Base-by-base conservation (phyloP, 768 basidiomycete species). In the Trametes punicea region DNA sequence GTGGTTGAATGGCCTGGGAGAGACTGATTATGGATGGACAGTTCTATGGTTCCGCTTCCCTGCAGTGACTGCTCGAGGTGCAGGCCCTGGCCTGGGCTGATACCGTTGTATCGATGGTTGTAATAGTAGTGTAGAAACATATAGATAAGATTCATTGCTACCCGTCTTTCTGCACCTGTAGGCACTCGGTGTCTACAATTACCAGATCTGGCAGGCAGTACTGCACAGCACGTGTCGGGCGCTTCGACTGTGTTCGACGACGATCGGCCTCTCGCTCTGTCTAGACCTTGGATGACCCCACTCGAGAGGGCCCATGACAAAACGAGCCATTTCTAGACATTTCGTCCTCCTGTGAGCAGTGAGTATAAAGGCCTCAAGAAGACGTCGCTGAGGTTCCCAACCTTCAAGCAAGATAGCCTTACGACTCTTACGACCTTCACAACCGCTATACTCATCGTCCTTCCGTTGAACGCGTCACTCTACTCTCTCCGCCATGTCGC, bases 1-100 rank as follows among this genome's bases (percentile, higher is more conserved):
- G 90, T 93, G 7, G 89, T 93, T 26, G 90, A 90, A 67, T 90
- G 85, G 81, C 89, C 89, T 30, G 77, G 79, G n/a, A 54, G 53
- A 33, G 57, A 59, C 27, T 59, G 40, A 55, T 55, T 10, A n/a
- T 9, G 55, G 46, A 61, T 56, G 57, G 29, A 38, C 34, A 15
- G 26, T 13, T 15, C 42, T 26, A 15, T 44, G 30, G 21, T 9
- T 55, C 34, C 29, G 23, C 21, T 21, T 41, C 23, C 42, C 20
- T 15, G 11, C 21, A 25, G 4, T 40, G 34, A 10, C n/a, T 4
- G 13, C 16, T n/a, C 23, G 41, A 25, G 11, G 25, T 26, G 8
- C 25, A 15, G 42, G 26, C 23, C 15, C 42, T 6, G 23, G 25
- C 11, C 11, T 27, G 42, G 27, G 15, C 15, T 21, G 31, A 31